Evolutionary conservation across 768 basidiomycete species (phyloP).

Genomic region (Rickenella mellea): DNA sequence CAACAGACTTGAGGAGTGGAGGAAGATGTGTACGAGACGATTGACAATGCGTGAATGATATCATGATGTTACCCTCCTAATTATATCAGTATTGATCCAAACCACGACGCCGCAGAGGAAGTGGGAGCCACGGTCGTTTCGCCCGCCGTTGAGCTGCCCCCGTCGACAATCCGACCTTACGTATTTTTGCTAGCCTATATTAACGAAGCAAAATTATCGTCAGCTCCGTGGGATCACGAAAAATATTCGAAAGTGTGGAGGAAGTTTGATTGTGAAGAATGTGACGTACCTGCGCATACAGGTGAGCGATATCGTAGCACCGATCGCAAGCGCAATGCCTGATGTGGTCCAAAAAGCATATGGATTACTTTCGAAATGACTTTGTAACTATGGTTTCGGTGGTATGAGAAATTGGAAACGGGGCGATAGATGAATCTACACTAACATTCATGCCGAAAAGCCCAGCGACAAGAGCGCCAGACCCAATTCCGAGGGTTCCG

Average conservation of each 20-base stretch:
- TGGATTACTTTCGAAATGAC: conserved; percentile 60
- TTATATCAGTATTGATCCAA: conserved; percentile 33
- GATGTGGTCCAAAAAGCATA: conserved; percentile 70
- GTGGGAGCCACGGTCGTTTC: conserved; percentile 23
- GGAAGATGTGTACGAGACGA: too few species aligned
- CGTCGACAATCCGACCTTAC: conserved; percentile 33
- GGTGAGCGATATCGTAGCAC: conserved; percentile 49
- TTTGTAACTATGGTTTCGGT: conserved; percentile 45
- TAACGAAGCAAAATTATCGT: conserved; percentile 1
- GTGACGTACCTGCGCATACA: conserved; percentile 51
- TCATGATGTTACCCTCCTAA: too few species aligned
- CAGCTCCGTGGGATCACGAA: conserved; percentile 1
- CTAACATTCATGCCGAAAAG: conserved; percentile 95
- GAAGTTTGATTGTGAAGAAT: conserved; percentile 7
- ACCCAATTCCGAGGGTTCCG: conserved; percentile 84
- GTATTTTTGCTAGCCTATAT: conserved; percentile 33
- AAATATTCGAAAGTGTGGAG: conserved; percentile 6
- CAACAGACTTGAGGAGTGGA: too few species aligned
- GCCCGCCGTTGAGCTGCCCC: conserved; percentile 10
- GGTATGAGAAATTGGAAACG: conserved; percentile 8
- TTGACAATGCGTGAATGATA: too few species aligned
- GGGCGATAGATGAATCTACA: conserved; percentile 9
- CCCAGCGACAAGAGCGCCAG: conserved; percentile 83
- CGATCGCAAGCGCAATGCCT: conserved; percentile 44
- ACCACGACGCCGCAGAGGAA: conserved; percentile 29